Conservation (phyloP, 495 filamentous ascomycete genomes). For the Aspergillus campestris region DNA sequence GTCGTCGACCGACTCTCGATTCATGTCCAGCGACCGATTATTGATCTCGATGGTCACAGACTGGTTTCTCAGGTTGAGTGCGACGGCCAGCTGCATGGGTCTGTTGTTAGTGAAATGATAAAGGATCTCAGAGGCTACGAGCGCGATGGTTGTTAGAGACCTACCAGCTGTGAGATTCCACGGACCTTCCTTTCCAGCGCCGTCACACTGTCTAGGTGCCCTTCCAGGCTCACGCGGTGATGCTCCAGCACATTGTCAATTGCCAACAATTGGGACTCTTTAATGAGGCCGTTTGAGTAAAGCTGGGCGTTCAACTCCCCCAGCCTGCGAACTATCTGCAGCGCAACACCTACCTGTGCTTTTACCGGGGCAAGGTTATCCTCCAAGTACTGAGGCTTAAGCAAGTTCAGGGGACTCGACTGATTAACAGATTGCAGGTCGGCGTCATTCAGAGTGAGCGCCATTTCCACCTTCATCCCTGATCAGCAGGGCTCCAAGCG, state of each 20-base stretch:
- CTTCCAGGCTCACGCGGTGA: slow-evolving; percentile 3
- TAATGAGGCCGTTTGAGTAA: background rate
- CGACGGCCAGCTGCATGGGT: slow-evolving; percentile 14
- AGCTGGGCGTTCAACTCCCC: slow-evolving; percentile 3
- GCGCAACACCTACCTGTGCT: slow-evolving; percentile 2
- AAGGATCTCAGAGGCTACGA: background rate
- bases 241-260: slow-evolving; percentile 2
- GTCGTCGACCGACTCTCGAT: slow-evolving; percentile 25
- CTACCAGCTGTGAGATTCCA: slow-evolving; percentile 11
- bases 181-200: slow-evolving; percentile 11
- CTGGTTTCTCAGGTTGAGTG: slow-evolving; percentile 23
- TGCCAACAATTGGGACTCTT: background rate
- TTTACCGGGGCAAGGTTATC: slow-evolving; percentile 6
- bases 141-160: slow-evolving; percentile 12
- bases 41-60: slow-evolving; percentile 17
- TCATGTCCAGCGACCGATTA: slow-evolving; percentile 26
- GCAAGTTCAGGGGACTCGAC: background rate
- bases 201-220: slow-evolving; percentile 5
- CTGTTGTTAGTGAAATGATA: slow-evolving; percentile 4
- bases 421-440: background rate
- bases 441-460: slow-evolving; percentile 6
- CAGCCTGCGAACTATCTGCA: slow-evolving; percentile 6
- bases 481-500: background rate
- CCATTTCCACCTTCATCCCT: slow-evolving; percentile 5
- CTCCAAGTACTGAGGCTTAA: slow-evolving; percentile 9